Conservation (phyloP, 345 rosid genomes). For the Trapa incisa region DNA sequence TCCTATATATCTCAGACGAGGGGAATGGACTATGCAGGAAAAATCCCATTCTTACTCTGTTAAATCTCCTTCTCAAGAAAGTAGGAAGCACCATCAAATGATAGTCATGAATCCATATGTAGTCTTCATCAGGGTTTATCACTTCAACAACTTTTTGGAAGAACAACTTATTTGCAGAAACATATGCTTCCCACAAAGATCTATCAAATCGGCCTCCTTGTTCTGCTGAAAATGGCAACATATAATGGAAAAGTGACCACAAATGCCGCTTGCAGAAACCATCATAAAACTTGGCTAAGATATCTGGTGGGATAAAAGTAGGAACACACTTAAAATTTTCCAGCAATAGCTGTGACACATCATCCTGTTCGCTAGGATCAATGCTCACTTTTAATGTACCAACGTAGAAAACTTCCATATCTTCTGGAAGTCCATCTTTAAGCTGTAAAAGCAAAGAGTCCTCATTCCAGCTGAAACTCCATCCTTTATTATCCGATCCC, state of each 20-base stretch:
- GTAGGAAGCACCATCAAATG: slow-evolving; percentile 37
- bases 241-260: slow-evolving; percentile 37
- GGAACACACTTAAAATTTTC: slow-evolving; percentile 33
- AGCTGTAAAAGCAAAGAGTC: slow-evolving; percentile 27
- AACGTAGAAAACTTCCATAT: slow-evolving; percentile 25
- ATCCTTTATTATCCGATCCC: slow-evolving; percentile 13
- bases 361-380: slow-evolving; percentile 26
- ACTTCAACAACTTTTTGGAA: slow-evolving; percentile 28
- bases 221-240: slow-evolving; percentile 29
- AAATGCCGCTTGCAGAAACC: slow-evolving; percentile 35
- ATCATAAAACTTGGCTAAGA: slow-evolving; percentile 22
- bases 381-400: slow-evolving; percentile 27
- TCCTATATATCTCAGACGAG: slow-evolving; percentile 34
- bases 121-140: slow-evolving; percentile 29
- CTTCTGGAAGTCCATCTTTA: slow-evolving; percentile 28
- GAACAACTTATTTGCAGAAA: slow-evolving; percentile 29
- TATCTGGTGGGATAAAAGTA: slow-evolving; percentile 29
- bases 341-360: slow-evolving; percentile 21
- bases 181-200: slow-evolving; percentile 32
- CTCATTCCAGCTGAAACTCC: slow-evolving; percentile 33
- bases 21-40: slow-evolving; percentile 41
- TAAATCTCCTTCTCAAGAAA: slow-evolving; percentile 27
- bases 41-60: slow-evolving; percentile 29
- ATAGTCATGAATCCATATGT: slow-evolving; percentile 37
- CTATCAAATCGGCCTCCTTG: slow-evolving; percentile 26